Evolutionary conservation across 805 yeast species (phyloP).

Genomic region (Lachancea kluyveri): DNA sequence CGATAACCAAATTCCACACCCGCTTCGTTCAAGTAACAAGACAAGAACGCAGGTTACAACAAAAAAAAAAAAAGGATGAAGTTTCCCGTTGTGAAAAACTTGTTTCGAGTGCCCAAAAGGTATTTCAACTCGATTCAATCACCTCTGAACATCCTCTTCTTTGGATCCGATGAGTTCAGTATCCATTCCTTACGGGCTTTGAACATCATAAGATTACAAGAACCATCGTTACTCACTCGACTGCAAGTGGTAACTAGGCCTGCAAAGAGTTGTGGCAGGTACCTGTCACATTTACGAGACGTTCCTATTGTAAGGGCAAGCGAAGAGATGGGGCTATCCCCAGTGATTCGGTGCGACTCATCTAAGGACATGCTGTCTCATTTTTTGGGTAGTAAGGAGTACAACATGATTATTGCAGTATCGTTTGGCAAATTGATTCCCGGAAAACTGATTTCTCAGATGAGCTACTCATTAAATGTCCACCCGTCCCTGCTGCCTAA

Average conservation of each 20-base stretch:
- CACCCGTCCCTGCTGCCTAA: slow-evolving; percentile 87
- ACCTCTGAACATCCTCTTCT: slow-evolving; percentile 47
- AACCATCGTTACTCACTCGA: slow-evolving; percentile 19
- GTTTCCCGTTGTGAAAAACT: not conserved
- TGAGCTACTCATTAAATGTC: slow-evolving; percentile 68
- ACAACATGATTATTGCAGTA: slow-evolving; percentile 78
- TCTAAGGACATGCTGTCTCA: slow-evolving; percentile 11
- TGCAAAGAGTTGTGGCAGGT: slow-evolving; percentile 61
- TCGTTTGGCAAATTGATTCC: slow-evolving; percentile 88
- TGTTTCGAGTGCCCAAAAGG: not conserved
- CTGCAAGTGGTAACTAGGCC: slow-evolving; percentile 60
- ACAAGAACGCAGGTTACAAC: too few relatives aligned
- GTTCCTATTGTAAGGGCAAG: slow-evolving; percentile 49
- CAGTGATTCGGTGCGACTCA: slow-evolving; percentile 22
- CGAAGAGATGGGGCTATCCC: slow-evolving; percentile 23
- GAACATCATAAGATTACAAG: slow-evolving; percentile 17
- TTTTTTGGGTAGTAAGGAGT: slow-evolving; percentile 24
- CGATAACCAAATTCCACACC: too few relatives aligned
- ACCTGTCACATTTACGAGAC: slow-evolving; percentile 38
- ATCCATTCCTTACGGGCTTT: slow-evolving; percentile 43
- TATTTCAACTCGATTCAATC: slow-evolving; percentile 1
- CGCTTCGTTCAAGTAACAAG: too few relatives aligned
- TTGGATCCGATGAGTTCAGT: slow-evolving; percentile 75
- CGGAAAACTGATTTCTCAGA: slow-evolving; percentile 38
- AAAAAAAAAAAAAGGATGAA: too few relatives aligned